Evolutionary conservation across 2,329 filamentous ascomycete species (phyloP).

Genomic region (Cylindrodendrum hubeiense): DNA sequence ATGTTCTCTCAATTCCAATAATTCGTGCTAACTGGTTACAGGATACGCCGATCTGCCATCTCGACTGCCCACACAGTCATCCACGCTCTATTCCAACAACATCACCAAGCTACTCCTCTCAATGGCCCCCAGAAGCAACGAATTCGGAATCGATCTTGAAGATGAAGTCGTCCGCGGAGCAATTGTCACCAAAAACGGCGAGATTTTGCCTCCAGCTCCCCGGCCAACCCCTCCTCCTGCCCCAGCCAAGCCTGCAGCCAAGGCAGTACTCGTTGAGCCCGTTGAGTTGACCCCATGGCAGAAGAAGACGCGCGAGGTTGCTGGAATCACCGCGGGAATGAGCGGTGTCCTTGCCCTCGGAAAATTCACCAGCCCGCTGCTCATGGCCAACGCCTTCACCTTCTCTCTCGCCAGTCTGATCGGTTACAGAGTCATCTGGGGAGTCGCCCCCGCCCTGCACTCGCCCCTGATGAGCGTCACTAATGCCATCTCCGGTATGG

Average conservation of each 20-base stretch:
- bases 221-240: conserved; percentile 72
- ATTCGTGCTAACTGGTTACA: conserved; percentile 47
- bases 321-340: conserved; percentile 82
- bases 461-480: conserved; percentile 94
- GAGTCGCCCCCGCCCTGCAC: conserved; percentile 84
- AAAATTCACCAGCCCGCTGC: conserved; percentile 83
- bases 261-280: conserved; percentile 63
- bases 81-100: conserved; percentile 93
- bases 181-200: conserved; percentile 84
- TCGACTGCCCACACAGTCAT: conserved; percentile 87
- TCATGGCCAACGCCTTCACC: conserved; percentile 90
- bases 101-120: conserved; percentile 90
- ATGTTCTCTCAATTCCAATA: conserved; percentile 17
- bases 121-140: conserved; percentile 81
- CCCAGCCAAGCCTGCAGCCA: conserved; percentile 54
- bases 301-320: conserved; percentile 81
- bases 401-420: conserved; percentile 87
- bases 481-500: conserved; percentile 93
- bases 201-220: conserved; percentile 81
- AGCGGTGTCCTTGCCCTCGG: conserved; percentile 79
- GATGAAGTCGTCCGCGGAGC: conserved; percentile 90
- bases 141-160: conserved; percentile 82
- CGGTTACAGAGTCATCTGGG: conserved; percentile 91
- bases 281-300: conserved; percentile 86
- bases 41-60: conserved; percentile 91